Base-by-base conservation (phyloP, 148 eudicot genomes). In the Rhododendron simsii region DNA sequence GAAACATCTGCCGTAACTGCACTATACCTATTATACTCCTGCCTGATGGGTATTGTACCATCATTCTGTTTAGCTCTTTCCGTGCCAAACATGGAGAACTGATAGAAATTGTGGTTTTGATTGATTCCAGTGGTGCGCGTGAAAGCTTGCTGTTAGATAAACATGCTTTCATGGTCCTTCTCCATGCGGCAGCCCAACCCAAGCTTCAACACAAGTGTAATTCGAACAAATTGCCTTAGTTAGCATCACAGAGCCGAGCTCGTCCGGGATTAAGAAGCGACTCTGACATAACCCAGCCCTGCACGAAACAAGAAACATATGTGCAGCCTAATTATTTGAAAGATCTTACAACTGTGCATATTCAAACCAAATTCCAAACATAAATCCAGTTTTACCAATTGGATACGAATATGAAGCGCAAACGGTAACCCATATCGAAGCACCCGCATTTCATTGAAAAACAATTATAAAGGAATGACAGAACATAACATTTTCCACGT, bases 271-370 rank as follows among this genome's bases (percentile, higher is more conserved):
- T 95, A 78, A 97, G 96, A 86, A 93, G 95, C 48, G 98, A 95
- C 84, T 94, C 99, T 12, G 98, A 97, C 99, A 97, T 97, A 85
- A 95, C 92, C 99, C 99, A 97, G 15, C 99, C 99, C 99, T 97
- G 93, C 87, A 86, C 82, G 35, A 87, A 5, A 53, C 9, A 59
- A 79, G 78, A 78, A 45, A 44, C 83, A 26, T 45, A 30, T 14
- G 18, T 47, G 33, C 81, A 63, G 45, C 76, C 37, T 28, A 51
- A 55, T 28, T 16, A 12, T 61, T 41, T 61, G 3, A 79, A n/a
- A 63, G 11, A 65, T 21, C 75, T 79, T 80, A n/a, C 63, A 65
- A 47, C 48, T 65, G 59, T 28, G 28, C 14, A 61, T 76, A 30
- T 57, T 33, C 48, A 45, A 84, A 39, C 76, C 51, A 28, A 76